Percentiles rank a stretch among this genome's conserved stretches.
These are phyloP conservation scores for Fusarium sp. DNA, from an alignment of 2,329 filamentous ascomycete species.

Conservation along the genomic window DNA sequence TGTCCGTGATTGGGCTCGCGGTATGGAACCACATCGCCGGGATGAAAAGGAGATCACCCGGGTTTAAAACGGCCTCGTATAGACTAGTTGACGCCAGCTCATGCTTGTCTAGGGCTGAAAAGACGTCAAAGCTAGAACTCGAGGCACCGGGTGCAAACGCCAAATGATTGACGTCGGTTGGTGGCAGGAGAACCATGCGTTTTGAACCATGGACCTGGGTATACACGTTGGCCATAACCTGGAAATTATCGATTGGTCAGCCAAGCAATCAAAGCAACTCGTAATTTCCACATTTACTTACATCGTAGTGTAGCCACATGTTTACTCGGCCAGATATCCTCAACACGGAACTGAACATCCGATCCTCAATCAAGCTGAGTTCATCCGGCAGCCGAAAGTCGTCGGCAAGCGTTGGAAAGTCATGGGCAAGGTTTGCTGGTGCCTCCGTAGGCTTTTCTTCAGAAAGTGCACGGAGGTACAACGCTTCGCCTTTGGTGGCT, in stretches of 20 bases:
- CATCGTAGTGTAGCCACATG: slow-evolving; percentile 93
- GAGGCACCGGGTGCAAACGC: slow-evolving; percentile 82
- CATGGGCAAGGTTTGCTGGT: slow-evolving; percentile 76
- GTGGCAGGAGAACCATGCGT: slow-evolving; percentile 81
- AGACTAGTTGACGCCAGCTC: slow-evolving; percentile 68
- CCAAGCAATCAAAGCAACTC: not conserved
- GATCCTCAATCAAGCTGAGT: slow-evolving; percentile 69
- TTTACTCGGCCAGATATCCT: slow-evolving; percentile 83
- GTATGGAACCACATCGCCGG: slow-evolving; percentile 89
- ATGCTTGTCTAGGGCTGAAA: slow-evolving; percentile 61
- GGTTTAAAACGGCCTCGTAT: slow-evolving; percentile 73
- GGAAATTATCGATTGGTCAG: slow-evolving; percentile 18
- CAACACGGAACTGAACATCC: slow-evolving; percentile 81
- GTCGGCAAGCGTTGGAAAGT: slow-evolving; percentile 76
- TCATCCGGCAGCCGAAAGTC: slow-evolving; percentile 79
- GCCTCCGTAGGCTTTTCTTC: slow-evolving; percentile 74
- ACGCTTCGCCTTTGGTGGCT: slow-evolving; percentile 68
- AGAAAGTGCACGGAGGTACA: slow-evolving; percentile 86
- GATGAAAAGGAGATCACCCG: slow-evolving; percentile 84
- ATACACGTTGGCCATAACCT: slow-evolving; percentile 90
- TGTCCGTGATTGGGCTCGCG: slow-evolving; percentile 67
- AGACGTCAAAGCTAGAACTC: slow-evolving; percentile 82
- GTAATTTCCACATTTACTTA: slow-evolving; percentile 54
- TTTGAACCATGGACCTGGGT: slow-evolving; percentile 83
- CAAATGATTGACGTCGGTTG: slow-evolving; percentile 77